These are phyloP conservation scores for Aschersonia sp. DNA, from an alignment of 2,329 filamentous ascomycete species.

Conservation along the genomic window DNA sequence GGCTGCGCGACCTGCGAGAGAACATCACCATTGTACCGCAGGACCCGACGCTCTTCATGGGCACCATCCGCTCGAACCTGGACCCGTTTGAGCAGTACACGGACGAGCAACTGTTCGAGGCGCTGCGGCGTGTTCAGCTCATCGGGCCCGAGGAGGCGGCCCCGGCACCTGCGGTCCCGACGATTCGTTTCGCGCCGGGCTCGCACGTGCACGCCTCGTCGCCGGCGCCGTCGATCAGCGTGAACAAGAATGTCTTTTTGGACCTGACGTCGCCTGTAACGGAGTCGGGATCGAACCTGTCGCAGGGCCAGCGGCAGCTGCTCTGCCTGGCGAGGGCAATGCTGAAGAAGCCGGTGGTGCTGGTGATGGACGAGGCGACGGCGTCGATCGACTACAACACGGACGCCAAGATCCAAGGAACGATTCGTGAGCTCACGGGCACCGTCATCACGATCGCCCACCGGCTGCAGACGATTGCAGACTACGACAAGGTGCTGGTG, in stretches of 20 bases:
- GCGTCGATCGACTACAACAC: slow-evolving; percentile 95
- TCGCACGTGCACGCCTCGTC: slow-evolving; percentile 5
- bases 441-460: slow-evolving; percentile 97
- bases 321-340: slow-evolving; percentile 86
- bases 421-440: slow-evolving; percentile 80
- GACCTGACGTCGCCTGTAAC: slow-evolving; percentile 72
- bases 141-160: slow-evolving; percentile 45
- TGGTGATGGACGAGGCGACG: slow-evolving; percentile 99
- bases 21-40: slow-evolving; percentile 96
- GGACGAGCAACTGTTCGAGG: slow-evolving; percentile 79
- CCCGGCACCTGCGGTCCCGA: slow-evolving; percentile 7
- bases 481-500: slow-evolving; percentile 95
- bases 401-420: slow-evolving; percentile 90
- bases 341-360: slow-evolving; percentile 76
- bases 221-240: slow-evolving; percentile 24
- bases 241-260: slow-evolving; percentile 91
- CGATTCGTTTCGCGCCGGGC: background rate
- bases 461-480: slow-evolving; percentile 87
- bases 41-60: slow-evolving; percentile 87
- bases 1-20: slow-evolving; percentile 82
- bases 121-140: slow-evolving; percentile 76
- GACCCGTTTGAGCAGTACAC: slow-evolving; percentile 85
- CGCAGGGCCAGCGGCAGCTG: slow-evolving; percentile 89
- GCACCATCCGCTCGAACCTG: slow-evolving; percentile 81
- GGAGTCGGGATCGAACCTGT: slow-evolving; percentile 87